Evolutionary conservation across 2,329 filamentous ascomycete genomes (phyloP).

Genomic region (Mycosphaerelloides madeirae): DNA sequence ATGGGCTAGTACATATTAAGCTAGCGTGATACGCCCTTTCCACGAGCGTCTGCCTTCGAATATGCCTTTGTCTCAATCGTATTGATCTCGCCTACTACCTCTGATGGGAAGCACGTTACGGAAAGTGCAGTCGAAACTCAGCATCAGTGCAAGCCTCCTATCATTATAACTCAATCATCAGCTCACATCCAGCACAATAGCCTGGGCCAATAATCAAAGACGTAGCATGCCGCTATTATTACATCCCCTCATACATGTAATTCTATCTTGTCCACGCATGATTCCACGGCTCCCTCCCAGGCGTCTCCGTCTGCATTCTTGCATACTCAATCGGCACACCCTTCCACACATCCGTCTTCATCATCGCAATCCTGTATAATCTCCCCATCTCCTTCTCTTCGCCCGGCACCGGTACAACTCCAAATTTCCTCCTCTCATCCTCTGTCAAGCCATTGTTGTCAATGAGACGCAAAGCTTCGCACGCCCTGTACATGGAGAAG

Average conservation of each 20-base stretch:
- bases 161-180: no score
- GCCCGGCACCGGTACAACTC: slow-evolving; percentile 29
- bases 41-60: no score
- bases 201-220: no score
- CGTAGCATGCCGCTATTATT: no score
- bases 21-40: no score
- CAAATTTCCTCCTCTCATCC: slow-evolving; percentile 22
- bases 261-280: slow-evolving; percentile 74
- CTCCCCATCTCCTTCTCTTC: slow-evolving; percentile 55
- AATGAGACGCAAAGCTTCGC: slow-evolving; percentile 68
- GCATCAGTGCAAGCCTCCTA: no score
- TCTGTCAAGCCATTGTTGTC: slow-evolving; percentile 40
- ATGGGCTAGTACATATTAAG: no score
- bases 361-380: slow-evolving; percentile 81
- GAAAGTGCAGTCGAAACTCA: no score
- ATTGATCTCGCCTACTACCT: no score
- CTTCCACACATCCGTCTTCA: slow-evolving; percentile 80
- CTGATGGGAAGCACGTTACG: no score
- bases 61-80: no score
- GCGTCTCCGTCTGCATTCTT: slow-evolving; percentile 76
- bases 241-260: slow-evolving; percentile 1
- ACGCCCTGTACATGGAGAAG: slow-evolving; percentile 76
- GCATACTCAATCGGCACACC: slow-evolving; percentile 90
- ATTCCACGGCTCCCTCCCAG: slow-evolving; percentile 78
- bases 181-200: no score